phyloP scores from a whole-genome alignment of 1,284 basidiomycete species.

The Naganishia sp. region DNA sequence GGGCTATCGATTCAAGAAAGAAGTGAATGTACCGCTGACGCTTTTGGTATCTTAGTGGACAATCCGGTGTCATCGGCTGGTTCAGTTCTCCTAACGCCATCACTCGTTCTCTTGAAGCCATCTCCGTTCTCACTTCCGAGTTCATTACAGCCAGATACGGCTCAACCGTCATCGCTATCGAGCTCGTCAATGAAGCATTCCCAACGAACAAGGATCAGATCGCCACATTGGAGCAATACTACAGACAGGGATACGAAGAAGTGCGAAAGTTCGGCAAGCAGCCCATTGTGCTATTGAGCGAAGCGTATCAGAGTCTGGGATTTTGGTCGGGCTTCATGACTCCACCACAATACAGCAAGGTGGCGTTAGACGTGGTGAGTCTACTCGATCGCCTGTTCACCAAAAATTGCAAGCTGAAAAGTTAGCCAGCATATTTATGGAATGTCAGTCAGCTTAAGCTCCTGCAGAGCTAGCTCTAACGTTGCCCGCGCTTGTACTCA shows the following conservation, averaged over 20 bases:
- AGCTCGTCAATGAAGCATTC: slow-evolving; percentile 54
- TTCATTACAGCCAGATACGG: slow-evolving; percentile 44
- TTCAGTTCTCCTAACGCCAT: slow-evolving; percentile 46
- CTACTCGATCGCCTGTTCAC: neutral
- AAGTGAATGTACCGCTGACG: neutral
- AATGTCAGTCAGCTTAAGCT: slow-evolving; percentile 39
- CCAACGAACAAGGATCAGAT: slow-evolving; percentile 39
- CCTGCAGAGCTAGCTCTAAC: neutral
- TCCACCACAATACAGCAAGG: slow-evolving; percentile 38
- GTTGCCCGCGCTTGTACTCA: neutral
- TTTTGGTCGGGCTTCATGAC: slow-evolving; percentile 76
- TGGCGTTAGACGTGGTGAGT: slow-evolving; percentile 49
- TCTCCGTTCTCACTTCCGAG: slow-evolving; percentile 56
- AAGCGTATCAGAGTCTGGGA: slow-evolving; percentile 75
- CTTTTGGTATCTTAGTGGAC: slow-evolving; percentile 34
- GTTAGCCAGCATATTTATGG: slow-evolving; percentile 63
- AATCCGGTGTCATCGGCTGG: slow-evolving; percentile 41
- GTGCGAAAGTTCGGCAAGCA: slow-evolving; percentile 58
- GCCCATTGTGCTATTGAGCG: slow-evolving; percentile 70
- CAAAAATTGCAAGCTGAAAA: neutral
- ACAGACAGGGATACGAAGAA: slow-evolving; percentile 39
- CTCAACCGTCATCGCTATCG: slow-evolving; percentile 58
- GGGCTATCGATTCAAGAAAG: neutral
- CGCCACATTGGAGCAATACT: slow-evolving; percentile 40
- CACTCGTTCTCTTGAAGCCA: slow-evolving; percentile 43